A percentile compares a stretch with the other conserved stretches of the same genome.
Evolutionary conservation across 2,329 filamentous ascomycete genomes (phyloP).

Genomic region (Xylariaceae sp.): DNA sequence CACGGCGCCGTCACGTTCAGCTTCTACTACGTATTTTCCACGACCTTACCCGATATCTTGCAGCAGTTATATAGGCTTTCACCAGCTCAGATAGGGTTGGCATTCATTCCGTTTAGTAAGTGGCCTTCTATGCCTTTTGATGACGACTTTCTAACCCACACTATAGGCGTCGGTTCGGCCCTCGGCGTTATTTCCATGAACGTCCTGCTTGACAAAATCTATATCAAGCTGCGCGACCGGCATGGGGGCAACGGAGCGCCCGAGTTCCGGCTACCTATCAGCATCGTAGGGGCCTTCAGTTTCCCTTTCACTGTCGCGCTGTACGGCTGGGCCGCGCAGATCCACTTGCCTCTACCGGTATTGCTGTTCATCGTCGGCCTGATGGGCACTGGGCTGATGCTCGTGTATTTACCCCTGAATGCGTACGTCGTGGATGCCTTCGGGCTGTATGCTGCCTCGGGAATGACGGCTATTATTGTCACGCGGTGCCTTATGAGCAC

Average conservation of each 20-base stretch:
- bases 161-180: constrained; percentile 55
- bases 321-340: constrained; percentile 60
- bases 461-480: constrained; percentile 63
- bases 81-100: constrained; percentile 57
- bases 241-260: constrained; percentile 53
- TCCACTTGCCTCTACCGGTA: constrained; percentile 49
- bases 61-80: constrained; percentile 56
- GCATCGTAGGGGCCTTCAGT: constrained; percentile 53
- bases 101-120: constrained; percentile 63
- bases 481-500: constrained; percentile 62
- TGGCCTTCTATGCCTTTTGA: not conserved
- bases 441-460: constrained; percentile 62
- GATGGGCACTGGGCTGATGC: constrained; percentile 53
- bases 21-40: constrained; percentile 61
- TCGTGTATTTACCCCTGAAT: constrained; percentile 57
- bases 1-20: constrained; percentile 57
- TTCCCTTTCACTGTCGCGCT: constrained; percentile 53
- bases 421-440: constrained; percentile 65
- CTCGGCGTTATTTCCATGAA: constrained; percentile 59
- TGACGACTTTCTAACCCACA: constrained; percentile 27
- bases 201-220: constrained; percentile 58
- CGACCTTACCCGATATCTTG: constrained; percentile 59
- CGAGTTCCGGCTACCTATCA: constrained; percentile 61
- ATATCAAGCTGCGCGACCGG: constrained; percentile 53
- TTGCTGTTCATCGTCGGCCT: constrained; percentile 53